Conservation (phyloP, 106 monocot species). For the Apostasia ramifera region DNA sequence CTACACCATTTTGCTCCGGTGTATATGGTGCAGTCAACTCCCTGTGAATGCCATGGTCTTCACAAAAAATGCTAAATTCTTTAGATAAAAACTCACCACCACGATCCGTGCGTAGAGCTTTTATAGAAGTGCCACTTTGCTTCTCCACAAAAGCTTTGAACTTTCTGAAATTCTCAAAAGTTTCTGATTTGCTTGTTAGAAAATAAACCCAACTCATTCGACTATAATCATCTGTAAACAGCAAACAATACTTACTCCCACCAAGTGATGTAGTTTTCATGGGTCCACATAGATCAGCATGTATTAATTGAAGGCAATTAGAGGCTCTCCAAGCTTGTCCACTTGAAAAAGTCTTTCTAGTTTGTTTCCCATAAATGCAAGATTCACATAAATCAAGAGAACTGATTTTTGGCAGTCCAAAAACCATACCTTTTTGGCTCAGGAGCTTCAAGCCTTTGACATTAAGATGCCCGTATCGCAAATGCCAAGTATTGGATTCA, state of each 20-base stretch:
- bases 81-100: too few species aligned
- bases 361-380: conserved; percentile 5
- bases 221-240: conserved; percentile 13
- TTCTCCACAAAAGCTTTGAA: conserved; percentile 3
- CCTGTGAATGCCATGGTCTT: too few species aligned
- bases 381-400: not conserved
- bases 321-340: not conserved
- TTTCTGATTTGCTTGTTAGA: not conserved
- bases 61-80: too few species aligned
- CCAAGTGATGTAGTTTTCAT: conserved; percentile 3
- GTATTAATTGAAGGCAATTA: not conserved
- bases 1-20: too few species aligned
- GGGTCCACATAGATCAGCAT: conserved; percentile 9
- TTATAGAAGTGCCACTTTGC: not conserved
- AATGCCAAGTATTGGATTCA: not conserved
- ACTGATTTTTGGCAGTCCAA: not conserved
- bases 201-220: conserved; percentile 12
- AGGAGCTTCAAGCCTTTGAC: not conserved
- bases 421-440: conserved; percentile 1
- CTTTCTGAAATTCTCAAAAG: not conserved
- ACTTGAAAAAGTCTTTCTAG: not conserved
- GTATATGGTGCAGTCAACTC: not conserved
- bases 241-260: conserved; percentile 8
- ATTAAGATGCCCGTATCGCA: not conserved
- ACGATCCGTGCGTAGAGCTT: not conserved